Conservation (phyloP, 495 filamentous ascomycete genomes). For the Lentithecium fluviatile region DNA sequence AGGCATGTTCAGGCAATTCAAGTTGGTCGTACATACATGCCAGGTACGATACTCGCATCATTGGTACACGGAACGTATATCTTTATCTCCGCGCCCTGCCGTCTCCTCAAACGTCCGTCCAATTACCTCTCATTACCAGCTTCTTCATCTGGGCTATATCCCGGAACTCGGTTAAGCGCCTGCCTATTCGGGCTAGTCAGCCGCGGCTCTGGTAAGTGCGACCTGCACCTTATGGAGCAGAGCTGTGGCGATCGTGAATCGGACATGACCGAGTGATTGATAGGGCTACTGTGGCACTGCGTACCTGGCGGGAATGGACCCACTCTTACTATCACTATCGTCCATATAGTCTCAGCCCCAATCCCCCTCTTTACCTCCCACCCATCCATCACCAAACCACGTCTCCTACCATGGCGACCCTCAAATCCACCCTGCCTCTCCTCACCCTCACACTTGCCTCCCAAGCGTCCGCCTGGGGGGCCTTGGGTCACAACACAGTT, state of each 20-base stretch:
- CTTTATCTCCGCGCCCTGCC: conserved; percentile 3
- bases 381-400: conserved; percentile 2
- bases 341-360: conserved; percentile 2
- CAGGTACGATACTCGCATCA: not conserved
- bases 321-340: not conserved
- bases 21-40: not conserved
- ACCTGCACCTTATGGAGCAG: not conserved
- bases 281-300: not conserved
- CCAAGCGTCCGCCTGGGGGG: conserved; percentile 38
- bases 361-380: not conserved
- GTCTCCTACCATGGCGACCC: conserved; percentile 23
- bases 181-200: conserved; percentile 18
- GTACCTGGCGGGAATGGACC: not conserved
- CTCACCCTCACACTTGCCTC: conserved; percentile 29
- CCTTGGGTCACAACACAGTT: conserved; percentile 42
- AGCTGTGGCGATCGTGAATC: conserved; percentile 19
- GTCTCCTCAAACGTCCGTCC: not conserved
- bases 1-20: not conserved
- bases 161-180: conserved; percentile 17
- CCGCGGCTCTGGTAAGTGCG: conserved; percentile 4
- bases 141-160: not conserved
- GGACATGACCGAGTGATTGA: conserved; percentile 25
- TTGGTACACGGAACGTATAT: not conserved
- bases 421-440: conserved; percentile 14
- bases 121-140: conserved; percentile 1